These are phyloP conservation scores for Ascochyta clinopodiicola DNA, from an alignment of 2,329 filamentous ascomycete genomes.

Conservation along the genomic window DNA sequence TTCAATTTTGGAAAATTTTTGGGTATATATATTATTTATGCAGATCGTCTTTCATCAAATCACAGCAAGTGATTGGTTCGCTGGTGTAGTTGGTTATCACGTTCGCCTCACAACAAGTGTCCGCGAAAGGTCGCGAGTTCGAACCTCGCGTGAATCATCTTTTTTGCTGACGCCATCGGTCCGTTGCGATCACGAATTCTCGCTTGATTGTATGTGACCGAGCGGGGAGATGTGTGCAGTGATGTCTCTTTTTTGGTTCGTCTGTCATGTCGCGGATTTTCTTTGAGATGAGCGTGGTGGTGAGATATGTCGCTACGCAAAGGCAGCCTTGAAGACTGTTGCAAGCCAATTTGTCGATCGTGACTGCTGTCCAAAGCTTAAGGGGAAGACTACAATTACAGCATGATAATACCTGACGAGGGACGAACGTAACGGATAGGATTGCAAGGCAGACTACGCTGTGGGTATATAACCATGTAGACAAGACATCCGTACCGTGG, in stretches of 20 bases:
- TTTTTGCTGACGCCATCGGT: not conserved
- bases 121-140: constrained; percentile 37
- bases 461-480: constrained; percentile 23
- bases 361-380: no score
- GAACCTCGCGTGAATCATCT: constrained; percentile 31
- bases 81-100: constrained; percentile 40
- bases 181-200: no score
- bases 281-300: no score
- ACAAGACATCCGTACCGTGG: constrained; percentile 17
- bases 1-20: no score
- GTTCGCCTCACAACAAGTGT: constrained; percentile 31
- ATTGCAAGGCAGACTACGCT: constrained; percentile 20
- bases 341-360: no score
- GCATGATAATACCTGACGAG: not conserved
- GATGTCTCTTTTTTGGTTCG: no score
- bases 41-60: constrained; percentile 1
- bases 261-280: no score
- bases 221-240: no score
- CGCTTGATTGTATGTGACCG: no score
- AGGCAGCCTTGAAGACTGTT: no score
- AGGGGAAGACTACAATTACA: no score
- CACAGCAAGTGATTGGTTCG: constrained; percentile 13
- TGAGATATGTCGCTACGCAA: no score
- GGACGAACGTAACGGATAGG: not conserved
- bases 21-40: not conserved